phyloP scores from a whole-genome alignment of 305 asterid species.

The Fraxinus baroniana region DNA sequence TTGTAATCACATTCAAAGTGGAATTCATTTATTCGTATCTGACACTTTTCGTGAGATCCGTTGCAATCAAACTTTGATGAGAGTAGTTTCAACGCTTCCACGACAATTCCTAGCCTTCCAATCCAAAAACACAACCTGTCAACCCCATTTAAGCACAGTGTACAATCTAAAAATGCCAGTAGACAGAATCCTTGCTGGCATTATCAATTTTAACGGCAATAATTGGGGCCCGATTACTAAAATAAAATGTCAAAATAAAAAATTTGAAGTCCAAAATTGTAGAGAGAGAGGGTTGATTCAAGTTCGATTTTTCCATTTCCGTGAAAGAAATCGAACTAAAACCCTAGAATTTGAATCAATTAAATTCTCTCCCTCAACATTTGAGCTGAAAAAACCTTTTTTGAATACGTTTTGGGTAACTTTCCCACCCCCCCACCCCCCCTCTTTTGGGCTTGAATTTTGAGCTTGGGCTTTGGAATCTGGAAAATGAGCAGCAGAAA shows the following conservation, averaged over 20 bases:
- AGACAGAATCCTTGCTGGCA: conserved; percentile 22
- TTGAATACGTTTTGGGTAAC: not conserved
- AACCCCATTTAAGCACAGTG: not conserved
- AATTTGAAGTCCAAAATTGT: conserved; percentile 29
- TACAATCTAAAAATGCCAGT: conserved; percentile 15
- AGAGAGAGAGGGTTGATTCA: conserved; percentile 25
- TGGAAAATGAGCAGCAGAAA: conserved; percentile 58
- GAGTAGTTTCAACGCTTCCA: conserved; percentile 17
- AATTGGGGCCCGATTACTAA: conserved; percentile 24
- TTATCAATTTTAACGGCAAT: conserved; percentile 43
- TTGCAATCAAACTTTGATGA: not conserved
- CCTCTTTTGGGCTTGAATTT: not conserved
- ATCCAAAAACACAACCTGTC: not conserved
- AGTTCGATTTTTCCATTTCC: conserved; percentile 28
- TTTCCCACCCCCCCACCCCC: no score
- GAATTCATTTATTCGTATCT: no score
- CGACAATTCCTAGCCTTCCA: conserved; percentile 23
- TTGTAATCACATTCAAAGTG: no score
- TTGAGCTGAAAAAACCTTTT: conserved; percentile 6
- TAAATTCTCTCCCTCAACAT: conserved; percentile 19
- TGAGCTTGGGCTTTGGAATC: conserved; percentile 9
- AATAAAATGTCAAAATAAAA: conserved; percentile 19
- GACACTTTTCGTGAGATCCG: no score
- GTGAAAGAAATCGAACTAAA: conserved; percentile 19
- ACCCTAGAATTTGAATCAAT: conserved; percentile 22